Evolutionary conservation across 306 rosid species (phyloP), one percentile per base, ranked within the genome.

Genomic region (Aeschynomene evenia): DNA sequence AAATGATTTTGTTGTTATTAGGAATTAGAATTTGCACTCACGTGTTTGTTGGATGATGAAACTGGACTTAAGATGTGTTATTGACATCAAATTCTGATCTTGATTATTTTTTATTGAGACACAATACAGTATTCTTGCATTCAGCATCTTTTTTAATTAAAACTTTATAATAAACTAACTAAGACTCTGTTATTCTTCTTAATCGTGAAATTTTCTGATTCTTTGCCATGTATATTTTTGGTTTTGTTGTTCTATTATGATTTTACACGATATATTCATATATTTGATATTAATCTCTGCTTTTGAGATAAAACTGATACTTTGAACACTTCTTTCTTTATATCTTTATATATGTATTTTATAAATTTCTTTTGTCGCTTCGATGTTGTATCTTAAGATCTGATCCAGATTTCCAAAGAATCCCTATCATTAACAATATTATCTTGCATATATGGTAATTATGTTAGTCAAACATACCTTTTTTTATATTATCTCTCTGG

Each of bases 11-110:
- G 23, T 39, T 33, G 29, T 43, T 51, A 63, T 43, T 50, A 63
- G 46, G 22, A 74, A 52, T 45, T 36, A 43, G 60, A 34, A 49
- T 37, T 40, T 19, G 14, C 9, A 26, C 13, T 53, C 66, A 39
- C 5, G 18, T 62, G 69, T 63, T 64, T 28, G 42, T 43, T 60
- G 54, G 29, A 65, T 62, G 76, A 13, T 58, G 53, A 54, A 72
- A 67, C 11, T 20, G 63, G 14, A 31, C 50, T 45, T 56, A 26
- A 68, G 56, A 69, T 59, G 15, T 58, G 10, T 7, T 11, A 54
- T 43, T 68, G 28, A 8, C 53, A 29, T 50, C 43, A 10, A 77
- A 54, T 21, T 22, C 22, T 50, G 58, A 43, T 71, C 26, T 69
- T 63, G 6, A 15, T 56, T 51, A 64, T 56, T 56, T 37, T 59